A percentile compares a stretch with the other conserved stretches of the same genome.
These are phyloP conservation scores for Tetracladium maxilliforme DNA, from an alignment of 2,329 filamentous ascomycete species.

Conservation along the genomic window DNA sequence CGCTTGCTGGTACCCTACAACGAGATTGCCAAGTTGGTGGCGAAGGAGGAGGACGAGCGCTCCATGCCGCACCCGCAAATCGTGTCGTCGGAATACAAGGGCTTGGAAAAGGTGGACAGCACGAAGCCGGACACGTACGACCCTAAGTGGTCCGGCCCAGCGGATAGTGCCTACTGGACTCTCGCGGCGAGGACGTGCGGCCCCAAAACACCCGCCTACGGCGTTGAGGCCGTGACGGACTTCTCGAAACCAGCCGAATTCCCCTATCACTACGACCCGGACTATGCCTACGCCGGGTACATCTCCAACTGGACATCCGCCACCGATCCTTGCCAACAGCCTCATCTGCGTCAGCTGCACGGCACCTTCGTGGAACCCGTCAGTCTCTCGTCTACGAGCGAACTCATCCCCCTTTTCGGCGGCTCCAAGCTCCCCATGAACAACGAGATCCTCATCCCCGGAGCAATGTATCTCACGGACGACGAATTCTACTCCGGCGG, in stretches of 20 bases:
- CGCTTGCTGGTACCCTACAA: conserved; percentile 46
- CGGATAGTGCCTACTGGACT: no score
- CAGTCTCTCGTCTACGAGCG: conserved; percentile 32
- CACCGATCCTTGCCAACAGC: conserved; percentile 39
- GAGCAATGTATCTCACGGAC: conserved; percentile 46
- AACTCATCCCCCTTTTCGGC: conserved; percentile 44
- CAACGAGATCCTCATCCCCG: conserved; percentile 49
- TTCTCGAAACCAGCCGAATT: no score
- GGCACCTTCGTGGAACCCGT: conserved; percentile 41
- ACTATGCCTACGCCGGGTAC: no score
- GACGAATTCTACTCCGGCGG: conserved; percentile 45
- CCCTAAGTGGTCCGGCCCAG: no score
- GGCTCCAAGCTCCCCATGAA: conserved; percentile 49
- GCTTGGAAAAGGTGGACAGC: no score
- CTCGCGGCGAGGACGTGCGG: conserved; percentile 44
- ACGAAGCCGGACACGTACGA: no score
- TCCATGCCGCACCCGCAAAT: no score
- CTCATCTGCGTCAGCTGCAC: conserved; percentile 33
- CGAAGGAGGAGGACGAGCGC: conserved; percentile 30
- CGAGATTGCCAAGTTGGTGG: conserved; percentile 33
- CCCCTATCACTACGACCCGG: conserved; percentile 22
- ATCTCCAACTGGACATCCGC: conserved; percentile 42
- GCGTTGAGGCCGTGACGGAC: conserved; percentile 23
- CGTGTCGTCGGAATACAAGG: no score
- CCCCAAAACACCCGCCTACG: conserved; percentile 45